A percentile compares a stretch with the other conserved stretches of the same genome.
phyloP scores from a whole-genome alignment of 768 basidiomycete genomes.

The Dacryopinax spathularia region DNA sequence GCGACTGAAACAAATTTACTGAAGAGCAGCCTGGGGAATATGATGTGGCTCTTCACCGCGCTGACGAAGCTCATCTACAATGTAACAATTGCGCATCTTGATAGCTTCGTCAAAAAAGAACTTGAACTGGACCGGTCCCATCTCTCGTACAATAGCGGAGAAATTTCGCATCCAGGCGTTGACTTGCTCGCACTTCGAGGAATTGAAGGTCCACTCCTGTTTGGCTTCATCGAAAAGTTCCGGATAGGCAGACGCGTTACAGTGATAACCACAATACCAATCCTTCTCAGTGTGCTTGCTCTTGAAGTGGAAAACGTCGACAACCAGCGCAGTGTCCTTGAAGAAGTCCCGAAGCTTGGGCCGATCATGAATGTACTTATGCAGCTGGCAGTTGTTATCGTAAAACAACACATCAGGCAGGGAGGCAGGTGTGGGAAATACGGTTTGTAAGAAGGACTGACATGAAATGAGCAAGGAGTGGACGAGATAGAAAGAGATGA shows the following conservation, averaged over 20 bases:
- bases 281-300: conserved; percentile 24
- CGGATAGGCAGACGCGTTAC: conserved; percentile 18
- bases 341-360: conserved; percentile 10
- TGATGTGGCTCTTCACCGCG: too few relatives aligned
- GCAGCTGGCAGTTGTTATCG: conserved; percentile 17
- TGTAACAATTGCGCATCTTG: conserved; percentile 16
- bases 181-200: neutral
- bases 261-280: conserved; percentile 19
- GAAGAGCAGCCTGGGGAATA: too few relatives aligned
- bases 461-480: neutral
- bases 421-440: neutral
- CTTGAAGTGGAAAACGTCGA: conserved; percentile 29
- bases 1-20: too few relatives aligned
- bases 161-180: conserved; percentile 5
- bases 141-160: conserved; percentile 23
- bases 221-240: conserved; percentile 20
- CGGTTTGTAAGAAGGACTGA: neutral
- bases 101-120: conserved; percentile 32
- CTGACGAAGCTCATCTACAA: conserved; percentile 1
- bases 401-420: conserved; percentile 6
- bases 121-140: conserved; percentile 22
- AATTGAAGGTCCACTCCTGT: conserved; percentile 5
- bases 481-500: neutral
- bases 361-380: neutral
- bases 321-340: conserved; percentile 10